Evolutionary conservation across 1,284 basidiomycete genomes (phyloP).

Genomic region (Phlebopus sp.): DNA sequence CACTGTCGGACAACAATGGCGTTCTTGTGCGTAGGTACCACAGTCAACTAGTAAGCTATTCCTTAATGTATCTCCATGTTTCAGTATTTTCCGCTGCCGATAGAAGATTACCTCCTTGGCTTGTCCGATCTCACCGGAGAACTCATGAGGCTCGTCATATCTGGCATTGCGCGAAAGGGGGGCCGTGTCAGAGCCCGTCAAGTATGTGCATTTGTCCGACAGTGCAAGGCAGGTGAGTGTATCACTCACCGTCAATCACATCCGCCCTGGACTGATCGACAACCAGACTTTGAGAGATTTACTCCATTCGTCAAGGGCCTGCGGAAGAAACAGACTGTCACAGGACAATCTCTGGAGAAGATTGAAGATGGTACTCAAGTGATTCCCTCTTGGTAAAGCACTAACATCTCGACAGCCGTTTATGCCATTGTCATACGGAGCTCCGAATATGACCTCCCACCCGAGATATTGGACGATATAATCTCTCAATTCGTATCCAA

Average conservation of each 20-base stretch:
- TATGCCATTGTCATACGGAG: conserved; percentile 68
- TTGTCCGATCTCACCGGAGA: conserved; percentile 94
- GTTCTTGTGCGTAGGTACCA: conserved; percentile 48
- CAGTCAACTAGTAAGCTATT: conserved; percentile 1
- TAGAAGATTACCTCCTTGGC: conserved; percentile 88
- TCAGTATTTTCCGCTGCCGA: conserved; percentile 68
- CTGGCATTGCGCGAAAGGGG: conserved; percentile 65
- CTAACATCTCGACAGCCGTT: conserved; percentile 44
- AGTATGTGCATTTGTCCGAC: conserved; percentile 76
- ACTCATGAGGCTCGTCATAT: conserved; percentile 95
- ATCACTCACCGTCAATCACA: background rate
- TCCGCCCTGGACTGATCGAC: background rate
- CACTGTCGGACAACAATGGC: conserved; percentile 58
- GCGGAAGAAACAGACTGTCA: conserved; percentile 86
- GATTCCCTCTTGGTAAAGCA: background rate
- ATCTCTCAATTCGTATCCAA: conserved; percentile 48
- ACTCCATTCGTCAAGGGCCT: conserved; percentile 71
- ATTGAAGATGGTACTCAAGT: conserved; percentile 79
- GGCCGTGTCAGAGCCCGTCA: conserved; percentile 67
- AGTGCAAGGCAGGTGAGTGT: conserved; percentile 70
- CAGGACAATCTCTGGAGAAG: conserved; percentile 83
- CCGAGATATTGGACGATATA: conserved; percentile 65
- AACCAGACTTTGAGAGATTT: conserved; percentile 71
- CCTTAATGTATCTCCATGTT: conserved; percentile 1
- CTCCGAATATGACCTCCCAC: conserved; percentile 68